Percentiles rank a stretch among this genome's conserved stretches.
phyloP scores from a whole-genome alignment of 352 stramenopile genomes.

The Pythium brassicae region DNA sequence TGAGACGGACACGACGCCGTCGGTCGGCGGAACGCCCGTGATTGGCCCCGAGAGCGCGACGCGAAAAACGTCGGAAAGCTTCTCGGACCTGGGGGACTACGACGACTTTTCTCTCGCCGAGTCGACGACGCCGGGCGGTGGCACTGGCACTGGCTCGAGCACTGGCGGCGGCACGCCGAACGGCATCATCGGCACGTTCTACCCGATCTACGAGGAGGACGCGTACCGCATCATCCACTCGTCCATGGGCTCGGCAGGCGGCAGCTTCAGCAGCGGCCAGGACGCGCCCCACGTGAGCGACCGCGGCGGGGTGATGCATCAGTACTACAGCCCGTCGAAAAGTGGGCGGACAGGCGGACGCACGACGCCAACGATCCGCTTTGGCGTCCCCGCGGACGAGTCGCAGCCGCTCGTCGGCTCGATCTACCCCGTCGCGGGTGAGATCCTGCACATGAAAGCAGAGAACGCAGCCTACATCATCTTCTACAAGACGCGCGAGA shows the following conservation, averaged over 20 bases:
- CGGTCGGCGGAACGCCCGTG: slow-evolving; percentile 11
- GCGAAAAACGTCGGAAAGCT: slow-evolving; percentile 83
- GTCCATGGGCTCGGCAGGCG: slow-evolving; percentile 36
- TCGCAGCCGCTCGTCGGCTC: slow-evolving; percentile 54
- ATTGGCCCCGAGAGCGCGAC: slow-evolving; percentile 40
- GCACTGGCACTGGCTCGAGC: slow-evolving; percentile 24
- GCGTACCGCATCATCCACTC: slow-evolving; percentile 59
- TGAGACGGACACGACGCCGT: slow-evolving; percentile 49
- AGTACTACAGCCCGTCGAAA: slow-evolving; percentile 27
- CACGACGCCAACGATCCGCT: slow-evolving; percentile 54
- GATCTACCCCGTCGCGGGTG: slow-evolving; percentile 70
- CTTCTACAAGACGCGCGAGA: slow-evolving; percentile 67
- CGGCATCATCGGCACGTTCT: slow-evolving; percentile 50
- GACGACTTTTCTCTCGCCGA: slow-evolving; percentile 79
- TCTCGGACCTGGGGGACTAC: slow-evolving; percentile 84
- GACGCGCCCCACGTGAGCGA: slow-evolving; percentile 16
- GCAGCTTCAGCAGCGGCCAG: slow-evolving; percentile 21
- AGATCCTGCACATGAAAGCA: slow-evolving; percentile 64
- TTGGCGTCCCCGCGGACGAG: slow-evolving; percentile 51
- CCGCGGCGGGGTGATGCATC: slow-evolving; percentile 7
- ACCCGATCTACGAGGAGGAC: slow-evolving; percentile 77
- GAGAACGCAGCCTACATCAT: slow-evolving; percentile 86
- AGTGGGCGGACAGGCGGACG: slow-evolving; percentile 38
- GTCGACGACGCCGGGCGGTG: slow-evolving; percentile 30
- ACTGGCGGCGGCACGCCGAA: slow-evolving; percentile 27